Conservation (phyloP, 345 rosid genomes). For the Salix viminalis region DNA sequence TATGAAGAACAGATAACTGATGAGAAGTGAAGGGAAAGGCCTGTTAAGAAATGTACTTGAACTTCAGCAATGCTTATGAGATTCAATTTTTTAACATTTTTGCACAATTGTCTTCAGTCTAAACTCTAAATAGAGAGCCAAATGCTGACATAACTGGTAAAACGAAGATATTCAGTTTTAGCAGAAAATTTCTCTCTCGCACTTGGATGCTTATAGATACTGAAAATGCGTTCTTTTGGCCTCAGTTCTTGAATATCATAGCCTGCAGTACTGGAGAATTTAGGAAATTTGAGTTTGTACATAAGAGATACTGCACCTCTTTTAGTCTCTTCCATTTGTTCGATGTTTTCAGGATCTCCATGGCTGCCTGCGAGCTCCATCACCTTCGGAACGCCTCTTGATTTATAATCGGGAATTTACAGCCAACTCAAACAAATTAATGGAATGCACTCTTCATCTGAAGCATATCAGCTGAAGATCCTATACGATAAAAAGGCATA, state of each 20-base stretch:
- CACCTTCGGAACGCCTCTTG: neutral
- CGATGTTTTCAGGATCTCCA: slow-evolving; percentile 16
- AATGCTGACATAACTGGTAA: neutral
- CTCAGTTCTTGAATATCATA: neutral
- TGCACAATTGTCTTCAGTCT: neutral
- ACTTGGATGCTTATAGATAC: neutral
- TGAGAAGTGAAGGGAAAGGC: neutral
- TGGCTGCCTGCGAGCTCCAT: slow-evolving; percentile 10
- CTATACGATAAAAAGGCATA: neutral
- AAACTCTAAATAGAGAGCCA: neutral
- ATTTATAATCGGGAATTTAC: slow-evolving; percentile 9
- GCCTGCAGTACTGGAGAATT: neutral
- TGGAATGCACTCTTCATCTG: neutral
- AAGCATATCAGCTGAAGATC: neutral
- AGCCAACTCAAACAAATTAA: neutral
- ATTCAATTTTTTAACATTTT: too few species aligned
- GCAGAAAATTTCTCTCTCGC: neutral
- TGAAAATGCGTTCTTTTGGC: neutral
- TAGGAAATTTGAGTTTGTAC: neutral
- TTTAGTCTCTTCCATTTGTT: slow-evolving; percentile 33
- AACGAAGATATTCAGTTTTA: neutral
- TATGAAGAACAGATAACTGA: neutral
- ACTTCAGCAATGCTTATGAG: neutral
- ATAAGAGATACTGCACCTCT: slow-evolving; percentile 36
- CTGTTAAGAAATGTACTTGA: neutral